A percentile compares a stretch with the other conserved stretches of the same genome.
These are phyloP conservation scores for Chrysoporthe deuterocubensis DNA, from an alignment of 2,329 filamentous ascomycete genomes.

Conservation along the genomic window DNA sequence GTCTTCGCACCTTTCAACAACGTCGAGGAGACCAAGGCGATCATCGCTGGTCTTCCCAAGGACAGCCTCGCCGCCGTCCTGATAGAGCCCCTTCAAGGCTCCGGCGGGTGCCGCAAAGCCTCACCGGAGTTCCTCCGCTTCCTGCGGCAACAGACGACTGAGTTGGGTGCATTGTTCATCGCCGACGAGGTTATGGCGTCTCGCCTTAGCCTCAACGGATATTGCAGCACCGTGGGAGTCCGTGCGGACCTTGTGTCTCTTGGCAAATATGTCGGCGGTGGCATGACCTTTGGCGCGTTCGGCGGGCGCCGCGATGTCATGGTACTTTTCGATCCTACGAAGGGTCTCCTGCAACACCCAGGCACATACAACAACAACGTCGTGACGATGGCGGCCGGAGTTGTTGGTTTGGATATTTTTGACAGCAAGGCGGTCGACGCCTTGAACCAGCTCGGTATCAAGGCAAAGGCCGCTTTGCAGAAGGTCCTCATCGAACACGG, in stretches of 20 bases:
- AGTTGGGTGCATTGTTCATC: slow-evolving; percentile 61
- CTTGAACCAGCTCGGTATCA: too few relatives aligned
- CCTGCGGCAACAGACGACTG: slow-evolving; percentile 51
- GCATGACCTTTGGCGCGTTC: slow-evolving; percentile 62
- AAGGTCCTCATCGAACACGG: too few relatives aligned
- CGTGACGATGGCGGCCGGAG: slow-evolving; percentile 4
- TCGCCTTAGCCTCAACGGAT: slow-evolving; percentile 44
- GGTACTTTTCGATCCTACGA: slow-evolving; percentile 15
- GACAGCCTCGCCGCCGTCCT: slow-evolving; percentile 62
- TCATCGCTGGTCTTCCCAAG: slow-evolving; percentile 44
- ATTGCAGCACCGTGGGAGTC: too few relatives aligned
- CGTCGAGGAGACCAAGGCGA: slow-evolving; percentile 46
- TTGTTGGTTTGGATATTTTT: too few relatives aligned
- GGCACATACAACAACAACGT: slow-evolving; percentile 10
- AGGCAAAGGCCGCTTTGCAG: too few relatives aligned
- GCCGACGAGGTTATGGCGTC: slow-evolving; percentile 76
- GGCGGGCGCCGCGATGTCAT: slow-evolving; percentile 46
- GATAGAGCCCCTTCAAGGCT: slow-evolving; percentile 68
- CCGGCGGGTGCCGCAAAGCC: slow-evolving; percentile 59
- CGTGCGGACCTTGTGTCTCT: slow-evolving; percentile 47
- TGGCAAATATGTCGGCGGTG: slow-evolving; percentile 63
- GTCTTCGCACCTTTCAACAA: slow-evolving; percentile 67
- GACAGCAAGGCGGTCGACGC: too few relatives aligned
- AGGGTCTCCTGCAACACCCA: neutral
- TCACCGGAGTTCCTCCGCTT: slow-evolving; percentile 55